Evolutionary conservation across 768 basidiomycete genomes (phyloP).

Genomic region (Russula virescens): DNA sequence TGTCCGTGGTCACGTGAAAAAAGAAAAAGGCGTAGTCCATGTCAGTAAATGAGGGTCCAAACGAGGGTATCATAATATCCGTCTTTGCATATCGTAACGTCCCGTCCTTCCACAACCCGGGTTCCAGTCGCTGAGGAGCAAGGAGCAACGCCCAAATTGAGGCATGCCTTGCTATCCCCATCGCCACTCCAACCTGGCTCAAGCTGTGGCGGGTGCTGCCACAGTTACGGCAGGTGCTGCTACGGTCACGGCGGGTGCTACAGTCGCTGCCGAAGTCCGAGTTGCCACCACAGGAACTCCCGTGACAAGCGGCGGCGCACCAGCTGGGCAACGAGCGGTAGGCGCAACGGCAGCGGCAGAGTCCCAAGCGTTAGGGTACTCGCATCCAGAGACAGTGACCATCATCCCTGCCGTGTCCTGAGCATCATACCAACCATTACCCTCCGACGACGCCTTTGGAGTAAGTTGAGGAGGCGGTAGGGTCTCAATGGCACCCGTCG

Average conservation of each 20-base stretch:
- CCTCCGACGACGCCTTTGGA: conserved; percentile 32
- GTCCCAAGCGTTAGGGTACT: conserved; percentile 55
- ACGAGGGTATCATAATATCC: not conserved
- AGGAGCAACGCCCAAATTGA: not conserved
- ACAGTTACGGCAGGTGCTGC: too few relatives aligned
- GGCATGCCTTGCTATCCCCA: not conserved
- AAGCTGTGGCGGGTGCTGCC: not conserved
- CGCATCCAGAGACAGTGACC: conserved; percentile 56
- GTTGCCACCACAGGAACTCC: too few relatives aligned
- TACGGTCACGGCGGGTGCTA: too few relatives aligned
- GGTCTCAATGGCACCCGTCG: conserved; percentile 51
- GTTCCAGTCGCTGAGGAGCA: not conserved
- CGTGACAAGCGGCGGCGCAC: too few relatives aligned
- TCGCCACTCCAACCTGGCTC: not conserved
- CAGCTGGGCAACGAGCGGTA: conserved; percentile 20
- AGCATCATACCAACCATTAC: conserved; percentile 55
- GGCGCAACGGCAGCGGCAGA: conserved; percentile 20
- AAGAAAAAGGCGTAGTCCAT: not conserved
- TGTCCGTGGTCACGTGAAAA: not conserved
- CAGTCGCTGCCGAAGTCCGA: too few relatives aligned
- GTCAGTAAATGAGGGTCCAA: conserved; percentile 1
- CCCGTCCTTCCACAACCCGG: not conserved
- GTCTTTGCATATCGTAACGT: not conserved
- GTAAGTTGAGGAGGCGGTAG: conserved; percentile 53
- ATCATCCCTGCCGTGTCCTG: conserved; percentile 48